Evolutionary conservation across 2,329 filamentous ascomycete species (phyloP), one percentile per base, ranked within the genome.

Genomic region (Colletotrichum sublineola): DNA sequence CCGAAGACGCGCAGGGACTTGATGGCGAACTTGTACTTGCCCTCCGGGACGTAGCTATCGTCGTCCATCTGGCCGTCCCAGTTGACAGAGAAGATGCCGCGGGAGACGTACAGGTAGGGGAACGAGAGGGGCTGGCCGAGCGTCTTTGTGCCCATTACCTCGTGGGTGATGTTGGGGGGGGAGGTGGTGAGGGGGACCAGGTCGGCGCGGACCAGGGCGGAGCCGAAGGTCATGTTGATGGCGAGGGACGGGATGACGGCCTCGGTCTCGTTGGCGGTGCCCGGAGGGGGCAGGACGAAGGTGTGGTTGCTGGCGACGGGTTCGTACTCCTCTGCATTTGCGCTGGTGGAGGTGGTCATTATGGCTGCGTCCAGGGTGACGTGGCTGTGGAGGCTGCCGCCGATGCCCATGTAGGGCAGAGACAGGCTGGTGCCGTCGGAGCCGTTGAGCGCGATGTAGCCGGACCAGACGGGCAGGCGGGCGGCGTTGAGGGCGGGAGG

Each of bases 1-100:
- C 88, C 88, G 76, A 86, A 88, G 71, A 90, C 83, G 71, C 82
- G 83, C 74, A 90, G 77, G 2, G 87, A 85, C 68, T 83, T 82
- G 40, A 88, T 80, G 1, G 81, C 80, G 62, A 89, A 80, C 77
- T 84, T 85, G 78, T 90, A 90, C 38, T 77, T 75, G 14, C 88
- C 88, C 0, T 82, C 80, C 0, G 86, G 84, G 1, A 83, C 87
- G 71, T 85, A 88, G 1, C 76, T 80, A 18, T 86, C 87, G 12
- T 85, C 82, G 0, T 80, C 80, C 6, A 90, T 78, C 64, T 80
- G 79, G 15, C 88, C 88, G 62, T 86, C 83, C 82, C 86, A 90
- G 0, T 69, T 63, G 7, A 78, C 48, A 42, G 66, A 12, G 55
- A 52, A 73, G 29, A 75, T 61, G 48, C 81, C 81, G 24, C 83